Evolutionary conservation across 352 stramenopile species (phyloP).

Genomic region (Aphanomyces invadans): DNA sequence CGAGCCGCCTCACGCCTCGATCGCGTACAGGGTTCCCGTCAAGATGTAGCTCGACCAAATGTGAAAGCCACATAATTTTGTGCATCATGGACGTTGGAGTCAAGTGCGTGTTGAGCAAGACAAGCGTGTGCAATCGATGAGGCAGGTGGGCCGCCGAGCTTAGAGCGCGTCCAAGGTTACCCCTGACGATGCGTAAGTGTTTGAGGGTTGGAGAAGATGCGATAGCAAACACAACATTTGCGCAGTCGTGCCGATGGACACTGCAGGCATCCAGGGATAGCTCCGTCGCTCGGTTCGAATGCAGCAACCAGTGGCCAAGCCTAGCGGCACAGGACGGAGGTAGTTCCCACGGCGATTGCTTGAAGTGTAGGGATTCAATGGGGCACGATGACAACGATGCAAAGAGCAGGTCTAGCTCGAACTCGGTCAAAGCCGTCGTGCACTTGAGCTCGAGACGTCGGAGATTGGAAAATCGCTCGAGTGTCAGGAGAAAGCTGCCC

Average conservation of each 20-base stretch:
- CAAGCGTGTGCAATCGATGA: not conserved
- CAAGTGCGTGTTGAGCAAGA: not conserved
- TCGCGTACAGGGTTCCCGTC: not conserved
- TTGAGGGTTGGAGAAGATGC: not conserved
- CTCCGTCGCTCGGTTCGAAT: not conserved
- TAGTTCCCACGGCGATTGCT: constrained; percentile 4
- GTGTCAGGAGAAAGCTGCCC: not conserved
- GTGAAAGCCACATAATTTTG: not conserved
- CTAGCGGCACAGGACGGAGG: not conserved
- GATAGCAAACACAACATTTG: not conserved
- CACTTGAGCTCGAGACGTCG: not conserved
- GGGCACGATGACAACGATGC: not conserved
- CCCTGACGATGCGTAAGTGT: not conserved
- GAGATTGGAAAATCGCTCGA: not conserved
- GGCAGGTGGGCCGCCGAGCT: not conserved
- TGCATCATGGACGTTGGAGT: not conserved
- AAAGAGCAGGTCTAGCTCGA: constrained; percentile 6
- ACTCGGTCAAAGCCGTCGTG: not conserved
- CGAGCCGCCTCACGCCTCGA: not conserved
- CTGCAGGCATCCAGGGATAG: not conserved
- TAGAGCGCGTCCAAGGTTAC: not conserved
- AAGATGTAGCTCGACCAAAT: not conserved
- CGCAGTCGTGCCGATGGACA: not conserved
- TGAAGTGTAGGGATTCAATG: not conserved
- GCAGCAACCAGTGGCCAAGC: not conserved